Base-by-base conservation (phyloP, 805 yeast species). In the Candida golubevii region DNA sequence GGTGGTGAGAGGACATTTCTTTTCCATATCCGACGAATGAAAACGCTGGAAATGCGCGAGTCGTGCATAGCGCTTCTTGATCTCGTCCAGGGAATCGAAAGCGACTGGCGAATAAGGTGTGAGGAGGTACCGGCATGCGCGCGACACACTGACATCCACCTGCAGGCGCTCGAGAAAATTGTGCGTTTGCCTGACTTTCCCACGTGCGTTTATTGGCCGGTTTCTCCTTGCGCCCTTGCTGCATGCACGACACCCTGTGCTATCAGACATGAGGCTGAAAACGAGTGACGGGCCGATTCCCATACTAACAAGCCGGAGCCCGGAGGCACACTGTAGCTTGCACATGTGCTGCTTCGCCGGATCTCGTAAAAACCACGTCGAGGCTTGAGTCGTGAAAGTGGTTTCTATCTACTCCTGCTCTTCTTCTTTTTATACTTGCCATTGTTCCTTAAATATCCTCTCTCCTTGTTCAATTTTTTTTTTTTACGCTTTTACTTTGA, bases 21-120 rank as follows among this genome's bases (percentile, higher is more conserved):
- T 10, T 29, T 29, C n/a, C n/a, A 10, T 29, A 8, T 32, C 36
- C 45, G 41, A 34, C 45, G 45, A 42, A 42, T 42, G 38, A 42
- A 37, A 33, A 4, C 29, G 34, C 43, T 35, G 11, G 12, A 15
- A 35, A 28, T 14, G 26, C 11, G 23, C 23, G 23, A 18, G 23
- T 18, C 23, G 23, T 18, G 23, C 23, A 18, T 18, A 18, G 23
- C 23, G 23, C 23, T 18, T 18, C 23, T 18, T 18, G 28, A n/a
- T 11, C 15, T 29, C 27, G 28, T 29, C n/a, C 6, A 29, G 32
- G 32, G 32, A 10, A 12, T 8, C 13, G n/a, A 23, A 12, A 31
- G 13, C 14, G 12, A 7, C 18, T 8, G 35, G 6, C 12, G 38
- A 36, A 18, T 29, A 31, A 15, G 30, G 36, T 7, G 23, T 26